Conservation (phyloP, 1,284 basidiomycete genomes). For the Apiotrichum domesticum region DNA sequence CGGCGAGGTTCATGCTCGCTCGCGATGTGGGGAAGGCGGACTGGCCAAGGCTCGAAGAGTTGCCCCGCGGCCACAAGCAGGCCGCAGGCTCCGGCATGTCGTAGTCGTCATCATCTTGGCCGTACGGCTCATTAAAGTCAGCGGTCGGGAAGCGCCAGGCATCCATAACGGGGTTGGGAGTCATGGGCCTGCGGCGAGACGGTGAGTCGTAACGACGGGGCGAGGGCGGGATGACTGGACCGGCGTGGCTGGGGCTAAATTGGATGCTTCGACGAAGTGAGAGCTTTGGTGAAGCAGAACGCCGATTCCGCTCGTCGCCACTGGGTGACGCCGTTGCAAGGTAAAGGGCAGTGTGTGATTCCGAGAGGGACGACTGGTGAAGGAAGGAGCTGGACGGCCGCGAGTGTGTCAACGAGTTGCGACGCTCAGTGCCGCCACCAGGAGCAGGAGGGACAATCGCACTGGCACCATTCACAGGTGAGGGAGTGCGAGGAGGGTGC, state of each 20-base stretch:
- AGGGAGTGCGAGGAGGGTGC: constrained; percentile 34
- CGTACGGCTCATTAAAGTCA: not conserved
- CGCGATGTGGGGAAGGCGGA: constrained; percentile 1
- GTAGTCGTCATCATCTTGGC: constrained; percentile 8
- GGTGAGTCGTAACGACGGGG: constrained; percentile 22
- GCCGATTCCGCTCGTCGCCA: constrained; percentile 13
- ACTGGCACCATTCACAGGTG: constrained; percentile 20
- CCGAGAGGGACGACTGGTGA: constrained; percentile 40
- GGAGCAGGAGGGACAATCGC: constrained; percentile 11
- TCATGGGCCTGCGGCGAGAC: constrained; percentile 20
- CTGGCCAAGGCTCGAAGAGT: not conserved
- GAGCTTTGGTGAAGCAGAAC: constrained; percentile 34
- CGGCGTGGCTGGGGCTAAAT: constrained; percentile 35
- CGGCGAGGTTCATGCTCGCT: constrained; percentile 5
- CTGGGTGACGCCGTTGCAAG: constrained; percentile 40
- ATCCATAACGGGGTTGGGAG: constrained; percentile 34
- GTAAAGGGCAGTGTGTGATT: constrained; percentile 43
- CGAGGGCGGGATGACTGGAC: constrained; percentile 21
- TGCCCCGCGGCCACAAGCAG: constrained; percentile 8
- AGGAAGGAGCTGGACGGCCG: constrained; percentile 28
- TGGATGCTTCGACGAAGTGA: constrained; percentile 28
- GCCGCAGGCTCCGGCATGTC: constrained; percentile 1
- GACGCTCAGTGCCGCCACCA: constrained; percentile 10
- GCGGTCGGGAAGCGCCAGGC: constrained; percentile 36
- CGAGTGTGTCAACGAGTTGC: constrained; percentile 6